Conservation (phyloP, 2,329 filamentous ascomycete species). For the Cadophora gregata region DNA sequence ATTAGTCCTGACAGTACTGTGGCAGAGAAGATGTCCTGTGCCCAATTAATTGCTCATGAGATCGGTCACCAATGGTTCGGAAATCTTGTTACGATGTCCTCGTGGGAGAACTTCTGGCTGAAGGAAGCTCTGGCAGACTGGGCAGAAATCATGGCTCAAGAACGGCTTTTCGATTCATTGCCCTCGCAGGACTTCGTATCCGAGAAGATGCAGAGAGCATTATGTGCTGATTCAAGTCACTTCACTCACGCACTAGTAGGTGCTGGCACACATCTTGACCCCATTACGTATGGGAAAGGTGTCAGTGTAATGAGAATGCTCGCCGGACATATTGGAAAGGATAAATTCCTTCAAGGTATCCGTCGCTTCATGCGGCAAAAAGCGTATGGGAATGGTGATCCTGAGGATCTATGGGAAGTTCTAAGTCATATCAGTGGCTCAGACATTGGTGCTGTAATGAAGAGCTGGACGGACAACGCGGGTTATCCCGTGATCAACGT, state of each 20-base stretch:
- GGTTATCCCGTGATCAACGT: constrained; percentile 73
- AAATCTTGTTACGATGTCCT: constrained; percentile 77
- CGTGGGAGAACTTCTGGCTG: constrained; percentile 76
- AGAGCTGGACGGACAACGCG: constrained; percentile 75
- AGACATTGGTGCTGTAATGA: constrained; percentile 71
- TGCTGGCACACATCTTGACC: constrained; percentile 60
- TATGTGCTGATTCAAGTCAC: constrained; percentile 25
- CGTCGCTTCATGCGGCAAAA: constrained; percentile 71
- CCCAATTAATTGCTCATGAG: constrained; percentile 68
- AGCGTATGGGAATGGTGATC: constrained; percentile 65
- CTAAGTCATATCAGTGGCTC: constrained; percentile 70
- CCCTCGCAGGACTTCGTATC: constrained; percentile 30
- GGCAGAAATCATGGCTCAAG: constrained; percentile 42
- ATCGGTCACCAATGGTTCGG: constrained; percentile 79
- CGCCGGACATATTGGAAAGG: constrained; percentile 71
- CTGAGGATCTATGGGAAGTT: constrained; percentile 71
- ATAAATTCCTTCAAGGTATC: constrained; percentile 72
- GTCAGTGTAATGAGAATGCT: constrained; percentile 75
- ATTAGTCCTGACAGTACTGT: constrained; percentile 46
- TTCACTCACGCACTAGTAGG: constrained; percentile 18
- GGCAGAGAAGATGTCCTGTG: constrained; percentile 5
- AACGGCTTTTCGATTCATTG: constrained; percentile 24
- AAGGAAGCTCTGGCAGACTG: constrained; percentile 78
- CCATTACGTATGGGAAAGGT: constrained; percentile 75
- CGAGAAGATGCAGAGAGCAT: constrained; percentile 24